Evolutionary conservation across 2,329 filamentous ascomycete genomes (phyloP), one percentile per base, ranked within the genome.

Genomic region (Elsinoe necatrix): DNA sequence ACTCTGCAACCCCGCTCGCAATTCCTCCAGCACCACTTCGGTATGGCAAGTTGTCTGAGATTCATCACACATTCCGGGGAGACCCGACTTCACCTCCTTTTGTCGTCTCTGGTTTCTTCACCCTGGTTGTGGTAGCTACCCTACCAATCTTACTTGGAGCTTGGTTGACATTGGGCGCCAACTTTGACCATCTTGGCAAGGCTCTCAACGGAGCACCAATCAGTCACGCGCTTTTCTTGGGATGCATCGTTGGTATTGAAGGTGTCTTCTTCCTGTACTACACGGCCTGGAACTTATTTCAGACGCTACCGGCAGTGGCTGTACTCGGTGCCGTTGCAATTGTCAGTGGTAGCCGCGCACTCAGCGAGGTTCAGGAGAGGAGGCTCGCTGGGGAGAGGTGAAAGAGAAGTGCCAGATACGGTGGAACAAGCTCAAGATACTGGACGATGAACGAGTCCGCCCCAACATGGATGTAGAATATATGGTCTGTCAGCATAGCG

Each of bases 201-300:
- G 92, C 93, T 7, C 73, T 96, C 52, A 76, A 81, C 58, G 77
- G 80, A 20, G 87, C 89, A 0, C 92, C 93, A 1, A 64, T 95
- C 42, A 85, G 92, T 4, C 92, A 98, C 69, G 76, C 77, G 27
- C 71, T 90, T 31, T 98, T 97, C 77, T 87, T 95, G 63, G 87
- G 87, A 54, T 95, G 90, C 4, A 83, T 98, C 57, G 60, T 95
- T 37, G 83, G 84, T 20, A 87, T 98, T 77, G 93, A 98, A 72
- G 87, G 81, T 14, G 84, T 95, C 57, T 96, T 98, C 74, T 92
- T 93, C 76, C 74, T 95, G 63, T 98, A 98, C 79, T 97, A 97
- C 74, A 86, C 81, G 55, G 82, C 75, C 67, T 96, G 92, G 91
- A 95, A 85, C 67, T 77, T 98, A 45, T 95, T 97, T 79, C 86